These are phyloP conservation scores for Penicillium sclerotigenum DNA, from an alignment of 2,329 filamentous ascomycete genomes.

Conservation along the genomic window DNA sequence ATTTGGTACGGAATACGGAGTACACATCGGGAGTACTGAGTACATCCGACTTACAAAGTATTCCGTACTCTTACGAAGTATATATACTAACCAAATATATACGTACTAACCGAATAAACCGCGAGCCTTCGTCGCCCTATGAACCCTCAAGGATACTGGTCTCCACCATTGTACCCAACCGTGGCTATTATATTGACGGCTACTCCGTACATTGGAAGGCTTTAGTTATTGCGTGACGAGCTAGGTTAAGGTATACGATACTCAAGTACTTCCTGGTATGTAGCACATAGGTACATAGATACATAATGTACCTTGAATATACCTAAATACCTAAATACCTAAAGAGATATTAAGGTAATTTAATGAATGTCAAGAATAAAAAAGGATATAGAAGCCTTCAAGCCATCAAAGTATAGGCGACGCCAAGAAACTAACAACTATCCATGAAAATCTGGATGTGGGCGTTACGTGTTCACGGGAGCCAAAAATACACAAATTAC, in stretches of 20 bases:
- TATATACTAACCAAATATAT: background rate
- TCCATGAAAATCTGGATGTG: constrained; percentile 1
- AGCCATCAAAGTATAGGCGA: constrained; percentile 1
- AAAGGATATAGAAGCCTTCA: constrained; percentile 4
- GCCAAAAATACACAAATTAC: constrained; percentile 4
- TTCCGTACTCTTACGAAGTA: background rate
- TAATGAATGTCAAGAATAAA: background rate
- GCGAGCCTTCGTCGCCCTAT: background rate
- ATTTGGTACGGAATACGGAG: background rate
- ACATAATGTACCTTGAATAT: background rate
- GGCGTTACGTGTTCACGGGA: constrained; percentile 19
- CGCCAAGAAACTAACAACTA: constrained; percentile 8
- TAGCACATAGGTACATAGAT: no score
- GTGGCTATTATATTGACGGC: background rate
- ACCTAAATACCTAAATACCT: background rate
- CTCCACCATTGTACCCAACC: background rate
- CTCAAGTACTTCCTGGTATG: no score
- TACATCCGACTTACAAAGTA: background rate
- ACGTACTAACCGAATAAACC: background rate
- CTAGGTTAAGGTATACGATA: background rate
- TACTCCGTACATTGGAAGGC: background rate
- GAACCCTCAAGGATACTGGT: background rate
- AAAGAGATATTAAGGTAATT: background rate
- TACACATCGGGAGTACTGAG: no score
- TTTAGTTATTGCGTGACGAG: background rate